Evolutionary conservation across 2,329 filamentous ascomycete genomes (phyloP).

Genomic region (Hymenoscyphus repandus): DNA sequence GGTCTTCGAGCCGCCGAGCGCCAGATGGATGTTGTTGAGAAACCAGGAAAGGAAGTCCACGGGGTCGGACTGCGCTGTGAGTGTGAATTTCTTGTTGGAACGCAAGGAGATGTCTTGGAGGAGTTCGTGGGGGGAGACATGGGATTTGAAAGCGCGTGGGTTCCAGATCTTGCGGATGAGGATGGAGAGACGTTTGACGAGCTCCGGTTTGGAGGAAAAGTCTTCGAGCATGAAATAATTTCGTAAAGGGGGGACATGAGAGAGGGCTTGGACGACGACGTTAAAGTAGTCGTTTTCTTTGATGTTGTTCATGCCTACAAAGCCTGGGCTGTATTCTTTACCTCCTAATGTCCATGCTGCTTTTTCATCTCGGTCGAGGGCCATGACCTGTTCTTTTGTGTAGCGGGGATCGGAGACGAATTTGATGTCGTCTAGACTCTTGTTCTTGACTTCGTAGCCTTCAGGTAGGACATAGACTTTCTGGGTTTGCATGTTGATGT

Average conservation of each 20-base stretch:
- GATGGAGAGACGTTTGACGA: constrained; percentile 82
- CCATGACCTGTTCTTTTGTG: constrained; percentile 71
- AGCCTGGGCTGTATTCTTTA: constrained; percentile 85
- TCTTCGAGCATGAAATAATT: constrained; percentile 91
- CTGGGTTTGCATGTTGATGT: constrained; percentile 94
- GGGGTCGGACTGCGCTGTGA: constrained; percentile 88
- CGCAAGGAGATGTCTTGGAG: constrained; percentile 89
- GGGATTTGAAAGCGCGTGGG: constrained; percentile 87
- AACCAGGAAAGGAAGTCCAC: constrained; percentile 98
- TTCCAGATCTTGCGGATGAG: constrained; percentile 98
- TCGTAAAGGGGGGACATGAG: constrained; percentile 82
- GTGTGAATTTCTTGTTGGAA: constrained; percentile 86
- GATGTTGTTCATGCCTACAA: constrained; percentile 99
- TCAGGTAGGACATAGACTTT: constrained; percentile 90
- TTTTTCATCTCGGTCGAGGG: constrained; percentile 63
- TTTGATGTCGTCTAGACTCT: constrained; percentile 95
- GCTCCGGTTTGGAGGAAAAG: constrained; percentile 67
- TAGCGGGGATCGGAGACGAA: constrained; percentile 92
- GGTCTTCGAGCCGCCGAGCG: constrained; percentile 82
- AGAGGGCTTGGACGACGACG: constrained; percentile 84
- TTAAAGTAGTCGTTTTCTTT: constrained; percentile 99
- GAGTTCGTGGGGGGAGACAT: constrained; percentile 95
- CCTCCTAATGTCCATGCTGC: constrained; percentile 73
- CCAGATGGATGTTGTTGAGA: constrained; percentile 88
- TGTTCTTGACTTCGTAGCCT: constrained; percentile 93